Percentiles rank a stretch among this genome's conserved stretches.
Evolutionary conservation across 2,329 filamentous ascomycete species (phyloP).

Genomic region (Pseudogymnoascus sp.): DNA sequence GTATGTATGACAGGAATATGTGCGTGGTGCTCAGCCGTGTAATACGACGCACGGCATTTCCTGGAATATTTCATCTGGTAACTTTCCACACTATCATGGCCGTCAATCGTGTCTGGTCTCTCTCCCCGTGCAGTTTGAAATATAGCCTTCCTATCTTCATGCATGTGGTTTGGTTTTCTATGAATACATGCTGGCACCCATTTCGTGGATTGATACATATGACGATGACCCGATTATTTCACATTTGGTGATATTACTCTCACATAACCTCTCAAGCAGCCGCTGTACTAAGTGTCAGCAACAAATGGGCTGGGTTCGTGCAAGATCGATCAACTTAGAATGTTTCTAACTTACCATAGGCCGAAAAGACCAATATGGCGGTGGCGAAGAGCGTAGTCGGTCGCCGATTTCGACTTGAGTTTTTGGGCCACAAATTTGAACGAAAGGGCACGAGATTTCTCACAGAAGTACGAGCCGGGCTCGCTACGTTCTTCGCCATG

Average conservation of each 20-base stretch:
- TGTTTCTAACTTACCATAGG: not conserved
- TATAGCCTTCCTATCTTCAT: not conserved
- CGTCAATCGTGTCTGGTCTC: not conserved
- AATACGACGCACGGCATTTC: not conserved
- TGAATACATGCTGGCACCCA: not conserved
- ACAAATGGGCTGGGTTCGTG: not conserved
- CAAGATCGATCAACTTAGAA: no score
- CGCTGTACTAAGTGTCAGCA: not conserved
- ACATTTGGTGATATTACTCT: not conserved
- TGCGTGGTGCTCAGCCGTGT: slow-evolving; percentile 1
- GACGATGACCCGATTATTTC: not conserved
- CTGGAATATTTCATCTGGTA: not conserved
- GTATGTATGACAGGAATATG: slow-evolving; percentile 2
- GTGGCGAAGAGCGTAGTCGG: slow-evolving; percentile 60
- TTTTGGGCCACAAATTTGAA: slow-evolving; percentile 57
- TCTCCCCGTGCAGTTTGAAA: not conserved
- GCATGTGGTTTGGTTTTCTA: not conserved
- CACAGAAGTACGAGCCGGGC: slow-evolving; percentile 73
- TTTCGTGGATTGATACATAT: not conserved
- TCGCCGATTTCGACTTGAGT: slow-evolving; percentile 69
- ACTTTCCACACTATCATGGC: not conserved
- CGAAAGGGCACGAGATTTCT: slow-evolving; percentile 62
- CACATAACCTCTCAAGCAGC: not conserved
- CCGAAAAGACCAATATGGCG: slow-evolving; percentile 12
- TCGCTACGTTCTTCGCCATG: slow-evolving; percentile 65